Base-by-base conservation (phyloP, 2,329 filamentous ascomycete genomes). In the Onygenales sp. region DNA sequence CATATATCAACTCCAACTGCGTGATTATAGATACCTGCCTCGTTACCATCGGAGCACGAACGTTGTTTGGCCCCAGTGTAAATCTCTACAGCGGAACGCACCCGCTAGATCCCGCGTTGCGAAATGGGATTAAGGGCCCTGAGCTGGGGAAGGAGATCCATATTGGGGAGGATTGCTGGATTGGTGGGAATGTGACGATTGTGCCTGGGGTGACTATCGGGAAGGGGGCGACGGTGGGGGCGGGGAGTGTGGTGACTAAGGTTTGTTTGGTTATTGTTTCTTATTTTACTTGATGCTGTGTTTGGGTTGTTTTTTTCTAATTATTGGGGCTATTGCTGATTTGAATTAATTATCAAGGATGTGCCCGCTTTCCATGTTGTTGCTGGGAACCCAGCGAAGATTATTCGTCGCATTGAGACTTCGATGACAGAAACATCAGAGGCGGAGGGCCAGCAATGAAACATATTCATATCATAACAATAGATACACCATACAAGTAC, bases 241-340 rank as follows among this genome's bases (percentile, higher is more conserved):
- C 90, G 1, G 88, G 86, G 1, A 88, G 85, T 65, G 87, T 94
- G 3, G 88, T 95, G 27, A 93, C 87, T 2, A 93, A 85, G 72
- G 77, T 77, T 57, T 49, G 61, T 17, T 14, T 6, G 27, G 3
- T n/a, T 27, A 27, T 27, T 39, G 1, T 36, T 49, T 7, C 3
- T 21, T 13, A 13, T 27, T 6, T 37, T 2, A 11, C 6, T 2
- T 1, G 14, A 21, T 36, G 6, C 11, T 48, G 7, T 11, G 14
- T 17, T 36, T 47, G 33, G 36, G 42, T 27, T 47, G 43, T n/a
- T 27, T 39, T 27, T 46, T 42, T 32, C 42, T 42, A 39, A 13
- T 39, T 46, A 46, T 50, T 47, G 55, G 49, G 17, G 4, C 21
- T 27, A 48, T 45, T 40, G 33, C 36, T 37, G 42, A 49, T 33